A percentile compares a stretch with the other conserved stretches of the same genome.
These are phyloP conservation scores for Arctium lappa DNA, from an alignment of 129 eudicot species.

Conservation along the genomic window DNA sequence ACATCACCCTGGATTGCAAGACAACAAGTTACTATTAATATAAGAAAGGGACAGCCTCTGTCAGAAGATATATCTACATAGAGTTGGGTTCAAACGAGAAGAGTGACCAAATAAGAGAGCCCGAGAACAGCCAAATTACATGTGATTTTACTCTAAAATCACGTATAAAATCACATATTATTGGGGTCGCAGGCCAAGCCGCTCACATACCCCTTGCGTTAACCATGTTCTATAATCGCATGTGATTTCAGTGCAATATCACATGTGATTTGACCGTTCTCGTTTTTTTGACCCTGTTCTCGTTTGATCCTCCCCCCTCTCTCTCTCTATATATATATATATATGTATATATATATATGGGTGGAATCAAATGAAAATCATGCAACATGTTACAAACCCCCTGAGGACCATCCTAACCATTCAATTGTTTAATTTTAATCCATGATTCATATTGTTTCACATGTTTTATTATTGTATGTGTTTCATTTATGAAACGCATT, in stretches of 20 bases:
- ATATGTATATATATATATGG: not conserved
- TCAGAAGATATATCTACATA: not conserved
- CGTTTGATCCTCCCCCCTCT: not conserved
- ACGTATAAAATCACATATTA: not conserved
- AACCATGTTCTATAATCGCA: not conserved
- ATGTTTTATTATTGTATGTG: too few species aligned
- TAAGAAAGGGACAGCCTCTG: not conserved
- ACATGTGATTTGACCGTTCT: not conserved
- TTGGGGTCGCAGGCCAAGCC: not conserved
- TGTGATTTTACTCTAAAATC: not conserved
- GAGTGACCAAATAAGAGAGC: not conserved
- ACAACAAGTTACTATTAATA: constrained; percentile 3
- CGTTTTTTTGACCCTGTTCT: not conserved
- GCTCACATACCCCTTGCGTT: not conserved
- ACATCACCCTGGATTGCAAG: constrained; percentile 45
- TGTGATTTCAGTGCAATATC: not conserved
- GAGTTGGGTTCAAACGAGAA: not conserved
- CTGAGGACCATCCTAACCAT: too few species aligned
- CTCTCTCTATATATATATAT: not conserved
- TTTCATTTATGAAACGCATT: too few species aligned
- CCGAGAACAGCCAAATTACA: not conserved
- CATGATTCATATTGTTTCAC: too few species aligned
- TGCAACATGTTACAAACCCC: too few species aligned
- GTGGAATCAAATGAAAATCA: too few species aligned
- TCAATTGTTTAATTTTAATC: too few species aligned